A percentile compares a stretch with the other conserved stretches of the same genome.
Evolutionary conservation across 2,329 filamentous ascomycete species (phyloP).

Genomic region (Talaromyces albobiverticillius): DNA sequence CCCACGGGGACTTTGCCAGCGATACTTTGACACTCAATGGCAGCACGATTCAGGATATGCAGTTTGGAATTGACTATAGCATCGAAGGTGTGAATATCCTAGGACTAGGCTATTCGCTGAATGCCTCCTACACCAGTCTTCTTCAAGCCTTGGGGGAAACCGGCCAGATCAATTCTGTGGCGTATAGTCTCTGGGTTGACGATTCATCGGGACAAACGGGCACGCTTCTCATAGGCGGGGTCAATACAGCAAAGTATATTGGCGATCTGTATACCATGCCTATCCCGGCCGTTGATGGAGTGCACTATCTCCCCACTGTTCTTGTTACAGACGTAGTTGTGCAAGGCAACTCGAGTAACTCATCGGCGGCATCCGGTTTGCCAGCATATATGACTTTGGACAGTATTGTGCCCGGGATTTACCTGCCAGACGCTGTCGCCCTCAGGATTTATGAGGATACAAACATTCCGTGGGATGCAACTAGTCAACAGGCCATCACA

Average conservation of each 20-base stretch:
- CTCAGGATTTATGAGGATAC: too few relatives aligned
- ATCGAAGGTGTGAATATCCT: conserved; percentile 65
- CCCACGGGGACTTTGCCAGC: conserved; percentile 34
- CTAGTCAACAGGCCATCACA: too few relatives aligned
- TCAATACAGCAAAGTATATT: conserved; percentile 64
- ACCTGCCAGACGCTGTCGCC: too few relatives aligned
- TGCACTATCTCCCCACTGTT: conserved; percentile 5
- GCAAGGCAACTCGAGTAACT: too few relatives aligned
- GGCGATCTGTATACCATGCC: conserved; percentile 66
- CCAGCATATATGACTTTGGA: too few relatives aligned
- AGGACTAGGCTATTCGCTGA: conserved; percentile 77
- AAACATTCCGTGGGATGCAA: too few relatives aligned
- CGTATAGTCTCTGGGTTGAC: conserved; percentile 76
- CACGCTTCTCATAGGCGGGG: conserved; percentile 70
- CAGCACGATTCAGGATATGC: background rate
- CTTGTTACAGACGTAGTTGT: too few relatives aligned
- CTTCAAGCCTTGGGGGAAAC: conserved; percentile 62
- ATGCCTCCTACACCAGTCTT: conserved; percentile 72
- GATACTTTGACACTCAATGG: conserved; percentile 33
- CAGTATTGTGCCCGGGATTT: too few relatives aligned
- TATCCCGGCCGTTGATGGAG: conserved; percentile 47
- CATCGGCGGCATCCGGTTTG: too few relatives aligned
- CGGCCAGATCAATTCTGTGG: conserved; percentile 61
- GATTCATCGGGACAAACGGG: conserved; percentile 65
- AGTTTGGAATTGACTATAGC: background rate